Base-by-base conservation (phyloP, 768 basidiomycete genomes). In the Tremella yokohamensis region DNA sequence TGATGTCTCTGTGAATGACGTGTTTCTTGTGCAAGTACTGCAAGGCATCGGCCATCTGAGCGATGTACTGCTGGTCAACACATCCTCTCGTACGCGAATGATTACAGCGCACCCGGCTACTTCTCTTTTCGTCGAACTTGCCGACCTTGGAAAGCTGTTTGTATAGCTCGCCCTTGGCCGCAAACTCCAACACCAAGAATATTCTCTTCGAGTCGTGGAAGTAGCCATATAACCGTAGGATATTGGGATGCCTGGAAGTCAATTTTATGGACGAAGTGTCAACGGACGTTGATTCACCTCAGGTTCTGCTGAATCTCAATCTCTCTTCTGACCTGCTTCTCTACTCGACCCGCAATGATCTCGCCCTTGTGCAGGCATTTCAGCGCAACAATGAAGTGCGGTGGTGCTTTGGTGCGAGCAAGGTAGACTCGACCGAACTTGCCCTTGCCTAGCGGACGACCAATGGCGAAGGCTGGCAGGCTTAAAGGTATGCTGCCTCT, bases 341-440 rank as follows among this genome's bases (percentile, higher is more conserved):
- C 94, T 48, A 97, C 92, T 65, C 85, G 85, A 61, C 85, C 85
- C 66, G 88, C 82, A 47, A 98, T 84, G 71, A 99, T 88, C 78
- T 99, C 96, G 53, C 88, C 87, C 79, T 98, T 99, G 82, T 93
- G 93, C 56, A 97, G 82, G 62, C 89, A 92, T 78, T 98, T 98
- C 78, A 98, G 85, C 1, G 94, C 94, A 69, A 98, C 84, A 73
- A 97, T 94, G 80, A 89, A 98, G 59, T 86, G 84, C 0, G 92
- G 90, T 58, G 86, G 83, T 59, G 80, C 76, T 76, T 93, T 94
- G 18, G 94, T 97, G 51, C 93, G 85, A 45, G 94, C 91, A 87
- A 98, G 93, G 81, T 99, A 98, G 22, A 99, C 96, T 2, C 91
- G 88, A 0, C 96, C 96, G 67, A 98, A 99, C 79, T 98, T 98